Conservation (phyloP, 2,329 filamentous ascomycete species). For the Trichophaea hybrida region DNA sequence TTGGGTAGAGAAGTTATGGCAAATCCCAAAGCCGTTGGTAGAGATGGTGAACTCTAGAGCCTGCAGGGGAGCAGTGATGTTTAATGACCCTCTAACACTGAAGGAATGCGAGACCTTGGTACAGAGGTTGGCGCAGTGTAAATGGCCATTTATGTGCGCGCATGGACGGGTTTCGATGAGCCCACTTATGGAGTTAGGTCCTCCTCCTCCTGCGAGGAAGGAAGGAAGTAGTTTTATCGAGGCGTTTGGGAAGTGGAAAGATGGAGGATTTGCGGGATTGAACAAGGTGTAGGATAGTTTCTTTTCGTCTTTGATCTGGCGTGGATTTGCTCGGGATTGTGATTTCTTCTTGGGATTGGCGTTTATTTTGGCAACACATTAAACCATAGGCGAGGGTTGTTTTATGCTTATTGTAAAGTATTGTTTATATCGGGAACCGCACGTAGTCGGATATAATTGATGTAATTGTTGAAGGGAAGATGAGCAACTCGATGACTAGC, state of each 20-base stretch:
- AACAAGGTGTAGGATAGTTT: neutral
- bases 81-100: conserved; percentile 53
- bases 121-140: conserved; percentile 43
- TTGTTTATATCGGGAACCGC: too few relatives aligned
- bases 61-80: conserved; percentile 65
- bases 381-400: too few relatives aligned
- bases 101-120: conserved; percentile 48
- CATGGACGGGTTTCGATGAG: conserved; percentile 58
- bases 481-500: too few relatives aligned
- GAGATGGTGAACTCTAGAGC: conserved; percentile 63
- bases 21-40: conserved; percentile 48
- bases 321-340: too few relatives aligned
- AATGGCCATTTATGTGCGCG: conserved; percentile 70
- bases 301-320: too few relatives aligned
- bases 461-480: too few relatives aligned
- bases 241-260: neutral
- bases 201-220: too few relatives aligned
- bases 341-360: too few relatives aligned
- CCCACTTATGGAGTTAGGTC: conserved; percentile 41
- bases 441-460: too few relatives aligned
- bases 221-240: too few relatives aligned
- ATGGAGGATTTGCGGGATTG: neutral
- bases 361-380: too few relatives aligned
- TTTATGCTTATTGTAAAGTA: too few relatives aligned
- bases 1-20: conserved; percentile 39